Base-by-base conservation (phyloP, 768 basidiomycete genomes). In the Lyophyllum atratum region DNA sequence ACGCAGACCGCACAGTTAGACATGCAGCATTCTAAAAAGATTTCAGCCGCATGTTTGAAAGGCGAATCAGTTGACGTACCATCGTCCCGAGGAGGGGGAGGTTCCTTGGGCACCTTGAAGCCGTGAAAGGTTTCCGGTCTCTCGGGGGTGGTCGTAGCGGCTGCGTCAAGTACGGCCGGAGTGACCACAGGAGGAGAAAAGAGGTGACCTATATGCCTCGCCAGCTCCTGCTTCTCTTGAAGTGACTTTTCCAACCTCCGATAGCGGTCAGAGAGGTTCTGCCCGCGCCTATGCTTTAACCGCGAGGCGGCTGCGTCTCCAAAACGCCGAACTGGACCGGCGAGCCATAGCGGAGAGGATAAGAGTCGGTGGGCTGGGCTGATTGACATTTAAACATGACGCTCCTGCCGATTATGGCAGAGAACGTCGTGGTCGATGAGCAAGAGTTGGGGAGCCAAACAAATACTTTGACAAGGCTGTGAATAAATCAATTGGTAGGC, bases 1-100 rank as follows among this genome's bases (percentile, higher is more conserved):
- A 95, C 89, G 69, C 94, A 95, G n/a, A 95, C 72, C 0, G 93
- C 90, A 66, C 94, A 96, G 28, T 92, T 92, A 2, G 92, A 93
- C 93, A 95, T 95, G 76, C 93, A 96, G 70, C 93, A 95, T 71
- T 94, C 93, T 94, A 61, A 10, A 37, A 37, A 37, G 39, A 43
- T 51, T 28, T 43, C 31, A 49, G 37, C 19, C 29, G 15, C 33
- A 39, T 12, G 5, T 11, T 4, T 50, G 12, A 25, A 25, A 49
- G 42, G 22, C 29, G 10, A 57, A 4, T 21, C 7, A 50, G 14
- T 24, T n/a, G 12, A 11, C 81, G 24, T 59, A 87, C 90, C 90
- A 67, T 92, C 90, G 46, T 85, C 76, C 52, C 77, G 80, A 2
- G 90, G 91, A 1, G 81, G 76, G 43, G 70, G 77, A 0, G 91